Base-by-base conservation (phyloP, 2,329 filamentous ascomycete genomes). In the Fusarium kyushuense region DNA sequence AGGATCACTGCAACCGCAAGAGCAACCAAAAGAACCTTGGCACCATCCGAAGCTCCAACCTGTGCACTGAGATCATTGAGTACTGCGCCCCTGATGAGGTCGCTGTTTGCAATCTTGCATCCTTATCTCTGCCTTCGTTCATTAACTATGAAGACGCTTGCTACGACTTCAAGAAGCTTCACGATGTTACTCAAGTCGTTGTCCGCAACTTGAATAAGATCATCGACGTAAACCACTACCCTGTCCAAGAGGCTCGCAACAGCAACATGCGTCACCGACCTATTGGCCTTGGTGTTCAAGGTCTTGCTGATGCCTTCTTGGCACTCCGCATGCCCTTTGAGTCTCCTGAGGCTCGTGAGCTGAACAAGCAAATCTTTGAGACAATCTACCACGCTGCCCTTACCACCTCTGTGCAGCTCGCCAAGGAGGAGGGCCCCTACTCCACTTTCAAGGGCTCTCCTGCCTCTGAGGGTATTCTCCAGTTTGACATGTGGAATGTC, bases 1-100 rank as follows among this genome's bases (percentile, higher is more conserved):
- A 99, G 87, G 96, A 99, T 82, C 88, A 90, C 76, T 95, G 92
- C 89, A 99, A 99, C 89, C 90, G 90, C 80, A 99, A 99, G 91
- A 97, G 94, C 87, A 99, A 99, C 88, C 96, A 99, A 85, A 98
- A 99, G 91, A 99, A 99, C 83, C 87, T 99, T 32, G 96, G 96
- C 71, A 97, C 94, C 67, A 99, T 99, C 75, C 94, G 94, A 81
- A 97, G 93, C 86, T 99, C 96, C 77, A 99, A 99, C 82, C 87
- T 99, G 48, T 99, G 96, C 89, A 98, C 95, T 51, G 96, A 99
- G 83, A 99, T 99, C 75, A 88, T 99, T 70, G 96, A 99, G 84
- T 99, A 97, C 86, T 96, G 87, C 70, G 93, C 96, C 35, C 95
- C 96, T 35, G 96, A 99, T 81, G 96, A 99, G 87, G 96, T 99